Evolutionary conservation across 306 rosid species (phyloP), one percentile per base, ranked within the genome.

Genomic region (Abrus precatorius): DNA sequence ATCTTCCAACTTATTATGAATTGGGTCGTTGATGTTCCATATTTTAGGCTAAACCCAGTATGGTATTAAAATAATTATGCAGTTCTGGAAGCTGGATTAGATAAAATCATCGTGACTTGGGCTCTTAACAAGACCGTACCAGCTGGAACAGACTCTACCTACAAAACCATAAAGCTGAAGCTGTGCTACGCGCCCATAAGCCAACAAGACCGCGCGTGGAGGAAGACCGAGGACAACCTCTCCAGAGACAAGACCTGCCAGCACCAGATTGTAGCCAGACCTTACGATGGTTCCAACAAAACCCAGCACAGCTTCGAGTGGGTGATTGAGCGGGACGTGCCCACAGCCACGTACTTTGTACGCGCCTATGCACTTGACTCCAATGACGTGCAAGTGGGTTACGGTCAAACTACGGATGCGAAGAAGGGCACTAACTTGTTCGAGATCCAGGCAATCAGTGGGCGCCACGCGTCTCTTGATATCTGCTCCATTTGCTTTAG

Each of bases 121-220:
- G 81, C 64, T 41, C 53, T 89, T 7, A 90, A 91, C 89, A 79
- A 80, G 74, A 86, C 83, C 40, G 40, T 70, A 20, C 59, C 90
- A 7, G 84, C 86, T 0, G 97, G 94, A 55, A 54, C 86, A 9
- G 97, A 89, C 75, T 86, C 97, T 1, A 48, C 80, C 6, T 96
- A 84, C 92, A 88, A 92, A 82, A 90, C 89, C 53, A 61, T 96
- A 27, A 83, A 89, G 84, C 63, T 87, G 75, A 89, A 88, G 76
- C 77, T 96, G 0, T 96, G 99, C 88, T 96, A 89, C 85, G 93
- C 98, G 82, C 93, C 91, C 0, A 55, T 87, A 40, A 96, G 99
- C 90, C 99, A 96, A 62, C 40, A 29, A 10, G 97, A 92, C 85
- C 97, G 99, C 69, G 83, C 69, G 2, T 96, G 99, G 99, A 90